phyloP scores from a whole-genome alignment of 2,329 filamentous ascomycete species.

The Xylariaceae sp. region DNA sequence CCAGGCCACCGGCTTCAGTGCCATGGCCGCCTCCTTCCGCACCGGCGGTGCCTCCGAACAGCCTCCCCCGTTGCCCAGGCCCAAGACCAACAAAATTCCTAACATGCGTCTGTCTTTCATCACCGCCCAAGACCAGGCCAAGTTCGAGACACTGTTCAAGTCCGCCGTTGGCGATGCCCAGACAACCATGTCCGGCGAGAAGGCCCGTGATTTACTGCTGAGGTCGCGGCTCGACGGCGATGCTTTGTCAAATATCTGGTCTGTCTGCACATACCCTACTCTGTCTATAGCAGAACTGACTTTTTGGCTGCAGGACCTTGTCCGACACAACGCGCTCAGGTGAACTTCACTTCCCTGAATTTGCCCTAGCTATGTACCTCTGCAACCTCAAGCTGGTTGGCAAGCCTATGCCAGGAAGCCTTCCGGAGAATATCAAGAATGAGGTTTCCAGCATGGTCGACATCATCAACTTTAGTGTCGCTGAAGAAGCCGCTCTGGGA shows the following conservation, averaged over 20 bases:
- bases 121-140: conserved; percentile 87
- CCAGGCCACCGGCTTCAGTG: conserved; percentile 61
- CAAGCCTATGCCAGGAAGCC: conserved; percentile 67
- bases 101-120: conserved; percentile 95
- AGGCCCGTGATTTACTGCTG: conserved; percentile 82
- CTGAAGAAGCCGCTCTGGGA: conserved; percentile 63
- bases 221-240: conserved; percentile 85
- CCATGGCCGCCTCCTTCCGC: conserved; percentile 66
- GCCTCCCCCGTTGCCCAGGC: conserved; percentile 44
- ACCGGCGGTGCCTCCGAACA: conserved; percentile 41
- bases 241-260: conserved; percentile 91
- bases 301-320: conserved; percentile 60
- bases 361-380: conserved; percentile 95
- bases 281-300: conserved; percentile 17
- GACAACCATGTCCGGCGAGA: conserved; percentile 85
- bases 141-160: conserved; percentile 97
- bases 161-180: conserved; percentile 82
- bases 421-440: conserved; percentile 87
- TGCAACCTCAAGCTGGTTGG: conserved; percentile 91
- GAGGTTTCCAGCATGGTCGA: conserved; percentile 99
- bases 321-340: conserved; percentile 95
- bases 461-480: conserved; percentile 92
- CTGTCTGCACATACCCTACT: conserved; percentile 25
- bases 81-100: conserved; percentile 72
- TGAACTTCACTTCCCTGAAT: conserved; percentile 94